A percentile compares a stretch with the other conserved stretches of the same genome.
Evolutionary conservation across 192 early-diverging fungal genomes (phyloP).

Genomic region (Backusella psychrophila): DNA sequence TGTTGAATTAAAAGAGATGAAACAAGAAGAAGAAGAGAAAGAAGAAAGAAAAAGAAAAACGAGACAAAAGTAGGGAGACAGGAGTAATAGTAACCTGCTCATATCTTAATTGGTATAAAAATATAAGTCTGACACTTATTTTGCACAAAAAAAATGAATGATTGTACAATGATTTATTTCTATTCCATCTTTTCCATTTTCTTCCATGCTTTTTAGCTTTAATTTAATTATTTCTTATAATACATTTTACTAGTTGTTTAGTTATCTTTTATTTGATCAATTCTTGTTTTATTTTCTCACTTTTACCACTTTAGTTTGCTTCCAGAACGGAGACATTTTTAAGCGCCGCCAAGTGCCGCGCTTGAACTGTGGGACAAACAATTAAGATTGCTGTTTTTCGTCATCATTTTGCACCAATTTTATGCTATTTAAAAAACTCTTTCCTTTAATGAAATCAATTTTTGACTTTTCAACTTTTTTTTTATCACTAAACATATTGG

Average conservation of each 20-base stretch:
- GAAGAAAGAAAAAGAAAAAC: not conserved
- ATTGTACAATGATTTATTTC: not conserved
- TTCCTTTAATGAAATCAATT: not conserved
- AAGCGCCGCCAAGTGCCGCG: not conserved
- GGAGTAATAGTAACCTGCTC: not conserved
- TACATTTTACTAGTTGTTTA: not conserved
- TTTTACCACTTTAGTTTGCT: not conserved
- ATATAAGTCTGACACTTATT: not conserved
- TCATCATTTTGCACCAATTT: not conserved
- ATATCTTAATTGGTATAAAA: constrained; percentile 4
- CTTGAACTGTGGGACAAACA: not conserved
- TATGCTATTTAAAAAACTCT: not conserved
- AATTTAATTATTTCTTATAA: not conserved
- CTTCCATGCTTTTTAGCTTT: not conserved
- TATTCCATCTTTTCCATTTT: not conserved
- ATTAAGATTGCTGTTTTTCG: constrained; percentile 2
- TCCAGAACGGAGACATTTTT: not conserved
- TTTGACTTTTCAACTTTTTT: not conserved
- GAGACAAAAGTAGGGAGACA: not conserved
- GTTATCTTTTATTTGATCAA: not conserved
- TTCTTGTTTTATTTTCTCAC: too few species aligned
- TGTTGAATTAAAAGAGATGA: not conserved
- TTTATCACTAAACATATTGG: not conserved
- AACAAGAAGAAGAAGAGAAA: not conserved
- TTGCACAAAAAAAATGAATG: not conserved